Conservation (phyloP, 2,329 filamentous ascomycete genomes). For the Moelleriella libera region DNA sequence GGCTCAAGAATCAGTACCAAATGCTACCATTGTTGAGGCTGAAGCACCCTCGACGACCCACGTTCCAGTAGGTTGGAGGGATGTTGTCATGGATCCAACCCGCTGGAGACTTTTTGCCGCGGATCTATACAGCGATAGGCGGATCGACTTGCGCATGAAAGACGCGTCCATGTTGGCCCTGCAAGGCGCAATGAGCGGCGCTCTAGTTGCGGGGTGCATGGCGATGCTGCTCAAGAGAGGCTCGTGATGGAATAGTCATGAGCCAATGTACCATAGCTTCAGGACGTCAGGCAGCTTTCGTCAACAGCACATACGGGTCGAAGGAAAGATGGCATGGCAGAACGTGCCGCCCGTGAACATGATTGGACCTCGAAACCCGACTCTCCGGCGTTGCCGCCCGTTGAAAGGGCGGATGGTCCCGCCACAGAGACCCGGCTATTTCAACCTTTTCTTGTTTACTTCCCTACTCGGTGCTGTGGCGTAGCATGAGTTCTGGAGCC, state of each 20-base stretch:
- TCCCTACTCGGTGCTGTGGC: too few species aligned
- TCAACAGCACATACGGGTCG: background rate
- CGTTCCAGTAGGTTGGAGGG: constrained; percentile 21
- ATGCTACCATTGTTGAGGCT: background rate
- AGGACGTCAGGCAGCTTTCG: background rate
- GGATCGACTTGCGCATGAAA: constrained; percentile 48
- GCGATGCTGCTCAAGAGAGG: constrained; percentile 30
- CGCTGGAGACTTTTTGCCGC: constrained; percentile 33
- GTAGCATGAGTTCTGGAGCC: too few species aligned
- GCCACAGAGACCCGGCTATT: too few species aligned
- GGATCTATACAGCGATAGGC: constrained; percentile 53
- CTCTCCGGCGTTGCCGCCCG: too few species aligned
- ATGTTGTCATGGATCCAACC: constrained; percentile 23
- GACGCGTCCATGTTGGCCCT: constrained; percentile 58
- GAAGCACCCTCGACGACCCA: background rate
- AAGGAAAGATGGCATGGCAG: too few species aligned
- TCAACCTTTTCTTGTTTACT: too few species aligned
- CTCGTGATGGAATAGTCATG: constrained; percentile 8
- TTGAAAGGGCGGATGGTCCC: too few species aligned
- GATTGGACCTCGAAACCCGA: too few species aligned
- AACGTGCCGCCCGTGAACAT: too few species aligned
- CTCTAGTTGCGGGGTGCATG: constrained; percentile 40
- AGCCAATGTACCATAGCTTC: background rate
- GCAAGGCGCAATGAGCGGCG: constrained; percentile 54
- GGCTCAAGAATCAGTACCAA: constrained; percentile 1